Percentiles rank a stretch among this genome's conserved stretches.
Evolutionary conservation across 768 basidiomycete species (phyloP).

Genomic region (Aureoboletus auriporus): DNA sequence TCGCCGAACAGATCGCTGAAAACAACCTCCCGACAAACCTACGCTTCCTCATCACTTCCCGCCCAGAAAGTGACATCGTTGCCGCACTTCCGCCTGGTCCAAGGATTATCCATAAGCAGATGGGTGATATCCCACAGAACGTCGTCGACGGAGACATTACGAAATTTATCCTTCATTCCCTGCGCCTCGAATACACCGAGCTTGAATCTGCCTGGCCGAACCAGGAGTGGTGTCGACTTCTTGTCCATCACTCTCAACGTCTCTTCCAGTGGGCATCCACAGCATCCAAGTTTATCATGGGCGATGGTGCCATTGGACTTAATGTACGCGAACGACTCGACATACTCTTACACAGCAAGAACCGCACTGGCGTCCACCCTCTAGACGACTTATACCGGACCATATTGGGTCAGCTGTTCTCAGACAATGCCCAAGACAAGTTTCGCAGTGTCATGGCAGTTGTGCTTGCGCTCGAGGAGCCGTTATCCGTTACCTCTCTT

Average conservation of each 20-base stretch:
- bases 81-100: conserved; percentile 1
- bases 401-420: conserved; percentile 15
- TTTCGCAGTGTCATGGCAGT: conserved; percentile 22
- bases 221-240: conserved; percentile 16
- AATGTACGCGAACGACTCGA: conserved; percentile 9
- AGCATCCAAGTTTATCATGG: conserved; percentile 25
- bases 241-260: conserved; percentile 24
- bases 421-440: background rate
- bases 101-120: conserved; percentile 10
- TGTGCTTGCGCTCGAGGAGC: conserved; percentile 16
- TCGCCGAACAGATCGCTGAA: conserved; percentile 10
- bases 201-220: conserved; percentile 18
- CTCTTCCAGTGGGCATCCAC: conserved; percentile 34
- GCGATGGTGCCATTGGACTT: conserved; percentile 14
- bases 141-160: conserved; percentile 15
- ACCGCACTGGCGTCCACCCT: conserved; percentile 2
- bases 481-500: conserved; percentile 14
- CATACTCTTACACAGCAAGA: conserved; percentile 5
- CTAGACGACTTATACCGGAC: conserved; percentile 20
- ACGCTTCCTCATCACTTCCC: conserved; percentile 25
- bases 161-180: conserved; percentile 15
- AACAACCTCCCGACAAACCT: conserved; percentile 19
- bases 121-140: conserved; percentile 8
- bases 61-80: conserved; percentile 24
- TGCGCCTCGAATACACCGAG: conserved; percentile 1